Conservation (phyloP, 1,284 basidiomycete genomes). For the Leccinum solheimii region DNA sequence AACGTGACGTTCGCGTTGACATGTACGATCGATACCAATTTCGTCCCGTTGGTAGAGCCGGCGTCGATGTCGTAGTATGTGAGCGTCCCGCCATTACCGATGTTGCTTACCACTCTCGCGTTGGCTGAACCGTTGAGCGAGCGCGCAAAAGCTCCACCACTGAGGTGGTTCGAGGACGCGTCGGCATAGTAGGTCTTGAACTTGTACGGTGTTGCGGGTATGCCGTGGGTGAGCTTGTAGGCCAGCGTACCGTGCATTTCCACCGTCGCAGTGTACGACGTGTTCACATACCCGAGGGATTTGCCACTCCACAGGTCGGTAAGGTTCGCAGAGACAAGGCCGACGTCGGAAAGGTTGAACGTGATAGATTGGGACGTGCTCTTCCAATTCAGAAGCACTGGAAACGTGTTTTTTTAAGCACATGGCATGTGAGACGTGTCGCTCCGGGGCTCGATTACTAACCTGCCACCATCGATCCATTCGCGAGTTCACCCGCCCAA, state of each 20-base stretch:
- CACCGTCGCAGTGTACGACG: neutral
- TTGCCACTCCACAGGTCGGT: slow-evolving; percentile 5
- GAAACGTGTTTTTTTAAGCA: neutral
- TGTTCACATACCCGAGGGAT: neutral
- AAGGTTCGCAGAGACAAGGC: slow-evolving; percentile 7
- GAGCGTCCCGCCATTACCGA: slow-evolving; percentile 2
- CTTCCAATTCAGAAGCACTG: slow-evolving; percentile 15
- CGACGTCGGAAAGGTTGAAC: slow-evolving; percentile 12
- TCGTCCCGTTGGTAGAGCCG: slow-evolving; percentile 7
- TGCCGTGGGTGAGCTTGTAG: slow-evolving; percentile 8
- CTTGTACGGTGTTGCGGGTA: neutral
- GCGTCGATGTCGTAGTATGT: slow-evolving; percentile 13
- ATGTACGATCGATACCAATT: slow-evolving; percentile 11
- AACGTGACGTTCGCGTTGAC: slow-evolving; percentile 14
- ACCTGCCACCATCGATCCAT: slow-evolving; percentile 50
- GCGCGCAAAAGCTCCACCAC: slow-evolving; percentile 2
- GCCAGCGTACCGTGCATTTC: slow-evolving; percentile 7
- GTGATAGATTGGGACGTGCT: slow-evolving; percentile 1
- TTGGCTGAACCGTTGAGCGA: neutral
- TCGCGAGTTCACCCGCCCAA: slow-evolving; percentile 50
- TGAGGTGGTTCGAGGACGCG: slow-evolving; percentile 5
- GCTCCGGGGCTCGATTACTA: neutral
- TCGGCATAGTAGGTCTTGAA: slow-evolving; percentile 7
- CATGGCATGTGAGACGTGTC: neutral
- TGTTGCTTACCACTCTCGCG: neutral